Base-by-base conservation (phyloP, 2,329 filamentous ascomycete genomes). In the Aspergillus terreus region DNA sequence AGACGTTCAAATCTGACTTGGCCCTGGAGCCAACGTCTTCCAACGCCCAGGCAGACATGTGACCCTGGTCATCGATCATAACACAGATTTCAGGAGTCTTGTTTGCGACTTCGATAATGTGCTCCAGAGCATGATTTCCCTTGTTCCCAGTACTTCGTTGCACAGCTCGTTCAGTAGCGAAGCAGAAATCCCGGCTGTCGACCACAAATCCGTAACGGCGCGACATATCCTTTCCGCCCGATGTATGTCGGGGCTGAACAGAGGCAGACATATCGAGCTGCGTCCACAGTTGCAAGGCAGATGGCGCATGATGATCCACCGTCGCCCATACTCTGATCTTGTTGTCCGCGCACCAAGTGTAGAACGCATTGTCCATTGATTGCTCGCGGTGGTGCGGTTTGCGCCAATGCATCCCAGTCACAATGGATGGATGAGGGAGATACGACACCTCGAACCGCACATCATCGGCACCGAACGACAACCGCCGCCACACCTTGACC, bases 361-460 rank as follows among this genome's bases (percentile, higher is more conserved):
- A 97, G 1, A 99, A 79, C 0, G 95, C 86, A 69, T 96, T 94
- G 36, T 94, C 88, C 50, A 87, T 82, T 5, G 83, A 84, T 65
- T 95, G 88, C 33, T 92, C 89, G 12, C 83, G 74, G 64, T 94
- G 84, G 55, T 83, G 82, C 5, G 90, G 89, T 55, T 83, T 83
- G 44, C 90, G 85, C 95, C 95, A 99, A 67, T 92, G 86, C 53
- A 96, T 74, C 53, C 83, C 84, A 3, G 89, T 92, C n/a, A 99
- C 84, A 1, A 86, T 74, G 23, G 82, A 79, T 1, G 90, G 89
- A 67, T 99, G 94, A n/a, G 85, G 79, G 1, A 99, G 82, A 70
- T 97, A 97, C 25, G 86, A 85, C 62, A 95, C 86, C 63, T 97
- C 92, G 71, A 97, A 97, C 51, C 88, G 82, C 36, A 90, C 87